Conservation (phyloP, 768 basidiomycete species). For the Amanita jacksonii region DNA sequence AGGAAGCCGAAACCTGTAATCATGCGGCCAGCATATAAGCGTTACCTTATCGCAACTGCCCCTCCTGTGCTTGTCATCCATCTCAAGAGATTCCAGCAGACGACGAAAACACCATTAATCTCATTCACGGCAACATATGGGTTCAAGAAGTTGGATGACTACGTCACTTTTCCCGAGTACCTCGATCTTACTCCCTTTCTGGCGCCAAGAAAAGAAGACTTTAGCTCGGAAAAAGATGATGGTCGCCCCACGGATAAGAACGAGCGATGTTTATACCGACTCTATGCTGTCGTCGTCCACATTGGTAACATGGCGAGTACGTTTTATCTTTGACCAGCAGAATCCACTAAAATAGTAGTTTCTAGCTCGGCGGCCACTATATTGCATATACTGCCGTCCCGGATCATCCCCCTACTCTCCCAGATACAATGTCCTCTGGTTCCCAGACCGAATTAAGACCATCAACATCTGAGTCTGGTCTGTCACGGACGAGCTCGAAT, state of each 20-base stretch:
- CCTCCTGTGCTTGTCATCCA: constrained; percentile 90
- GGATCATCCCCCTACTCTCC: constrained; percentile 14
- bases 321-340: not conserved
- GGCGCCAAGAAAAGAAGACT: constrained; percentile 71
- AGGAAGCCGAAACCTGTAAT: constrained; percentile 50
- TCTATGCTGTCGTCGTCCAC: constrained; percentile 81
- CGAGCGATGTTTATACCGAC: constrained; percentile 48
- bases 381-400: constrained; percentile 77
- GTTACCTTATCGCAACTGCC: constrained; percentile 80
- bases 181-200: constrained; percentile 83
- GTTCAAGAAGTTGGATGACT: constrained; percentile 89
- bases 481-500: not conserved
- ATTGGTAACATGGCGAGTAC: constrained; percentile 77
- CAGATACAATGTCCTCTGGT: constrained; percentile 1
- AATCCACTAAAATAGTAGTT: constrained; percentile 8
- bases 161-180: constrained; percentile 79
- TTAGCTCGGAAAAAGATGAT: constrained; percentile 22
- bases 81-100: constrained; percentile 90
- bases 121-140: constrained; percentile 47
- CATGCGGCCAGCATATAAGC: constrained; percentile 82
- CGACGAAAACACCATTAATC: constrained; percentile 49
- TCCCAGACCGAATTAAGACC: constrained; percentile 3
- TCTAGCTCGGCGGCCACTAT: constrained; percentile 82
- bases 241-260: constrained; percentile 15
- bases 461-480: constrained; percentile 6